Base-by-base conservation (phyloP, 768 basidiomycete genomes). In the Leucogyrophana mollusca region DNA sequence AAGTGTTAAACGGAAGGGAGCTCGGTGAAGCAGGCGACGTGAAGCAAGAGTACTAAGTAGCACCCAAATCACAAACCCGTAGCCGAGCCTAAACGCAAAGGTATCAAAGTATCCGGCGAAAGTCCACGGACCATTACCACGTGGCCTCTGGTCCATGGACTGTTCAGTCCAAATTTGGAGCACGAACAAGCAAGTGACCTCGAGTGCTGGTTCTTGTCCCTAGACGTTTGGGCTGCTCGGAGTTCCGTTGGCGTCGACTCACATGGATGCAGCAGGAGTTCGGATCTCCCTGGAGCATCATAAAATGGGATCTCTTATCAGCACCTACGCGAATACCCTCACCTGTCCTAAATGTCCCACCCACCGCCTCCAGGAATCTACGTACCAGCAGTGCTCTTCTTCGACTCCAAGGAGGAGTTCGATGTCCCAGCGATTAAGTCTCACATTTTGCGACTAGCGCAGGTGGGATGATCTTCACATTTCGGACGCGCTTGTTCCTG, bases 331-430 rank as follows among this genome's bases (percentile, higher is more conserved):
- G 13, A 30, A 6, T 30, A 9, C 4, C 3, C 18, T 40, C 16
- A 21, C n/a, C 20, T 47, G 37, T 52, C 54, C 51, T 38, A 54
- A 33, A 66, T 63, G 63, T 50, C 64, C 35, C 49, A 45, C 1
- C 73, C 82, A 16, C 83, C 85, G 11, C 82, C 84, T 2, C 70
- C 78, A 25, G 88, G 89, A 4, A 73, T 83, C 46, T 90, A 90
- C 59, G 85, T 87, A 20, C 90, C 90, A 9, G 82, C 90, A 3
- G 82, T 90, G 44, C 69, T 93, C 35, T 89, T 85, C 63, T 81
- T 85, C 54, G 76, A 82, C 39, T 69, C 80, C 45, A 71, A 87
- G 53, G 85, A 88, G 48, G 79, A 87, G 22, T 66, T 93, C 42
- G 85, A 94, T 54, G 62, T 83, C 11, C 71, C 72, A 0, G 74